A percentile compares a stretch with the other conserved stretches of the same genome.
These are phyloP conservation scores for Trapa bicornis DNA, from an alignment of 345 rosid species.

Conservation along the genomic window DNA sequence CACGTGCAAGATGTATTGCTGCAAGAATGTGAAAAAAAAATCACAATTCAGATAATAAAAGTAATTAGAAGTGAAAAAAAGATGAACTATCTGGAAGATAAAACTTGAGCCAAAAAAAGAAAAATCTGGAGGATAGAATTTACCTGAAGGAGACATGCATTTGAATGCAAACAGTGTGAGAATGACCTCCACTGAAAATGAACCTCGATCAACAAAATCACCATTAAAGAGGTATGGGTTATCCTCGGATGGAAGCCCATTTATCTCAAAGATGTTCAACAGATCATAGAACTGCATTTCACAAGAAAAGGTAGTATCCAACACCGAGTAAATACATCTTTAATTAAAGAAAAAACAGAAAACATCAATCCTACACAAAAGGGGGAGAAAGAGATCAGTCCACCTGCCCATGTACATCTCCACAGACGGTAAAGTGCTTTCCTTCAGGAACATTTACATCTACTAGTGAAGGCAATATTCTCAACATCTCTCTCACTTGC, in stretches of 20 bases:
- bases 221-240: conserved; percentile 95
- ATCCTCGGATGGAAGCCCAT: conserved; percentile 94
- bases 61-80: not conserved
- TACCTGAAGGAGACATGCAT: conserved; percentile 93
- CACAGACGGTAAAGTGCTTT: conserved; percentile 78
- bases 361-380: not conserved
- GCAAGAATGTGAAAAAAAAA: conserved; percentile 21
- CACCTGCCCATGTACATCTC: conserved; percentile 99
- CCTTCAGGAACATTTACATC: conserved; percentile 65
- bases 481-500: conserved; percentile 72
- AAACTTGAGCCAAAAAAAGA: not conserved
- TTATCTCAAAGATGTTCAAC: conserved; percentile 81
- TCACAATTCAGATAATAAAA: not conserved
- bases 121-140: not conserved
- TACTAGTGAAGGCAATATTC: conserved; percentile 65
- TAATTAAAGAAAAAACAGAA: not conserved
- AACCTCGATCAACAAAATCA: conserved; percentile 97
- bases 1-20: conserved; percentile 90
- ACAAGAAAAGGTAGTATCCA: not conserved
- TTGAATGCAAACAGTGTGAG: conserved; percentile 89
- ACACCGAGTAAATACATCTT: not conserved
- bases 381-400: not conserved
- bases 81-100: not conserved
- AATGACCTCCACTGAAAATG: conserved; percentile 87
- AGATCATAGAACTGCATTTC: conserved; percentile 85